Evolutionary conservation across 139 green algal species (phyloP).

Genomic region (Chlamydomonas sphaeroides): DNA sequence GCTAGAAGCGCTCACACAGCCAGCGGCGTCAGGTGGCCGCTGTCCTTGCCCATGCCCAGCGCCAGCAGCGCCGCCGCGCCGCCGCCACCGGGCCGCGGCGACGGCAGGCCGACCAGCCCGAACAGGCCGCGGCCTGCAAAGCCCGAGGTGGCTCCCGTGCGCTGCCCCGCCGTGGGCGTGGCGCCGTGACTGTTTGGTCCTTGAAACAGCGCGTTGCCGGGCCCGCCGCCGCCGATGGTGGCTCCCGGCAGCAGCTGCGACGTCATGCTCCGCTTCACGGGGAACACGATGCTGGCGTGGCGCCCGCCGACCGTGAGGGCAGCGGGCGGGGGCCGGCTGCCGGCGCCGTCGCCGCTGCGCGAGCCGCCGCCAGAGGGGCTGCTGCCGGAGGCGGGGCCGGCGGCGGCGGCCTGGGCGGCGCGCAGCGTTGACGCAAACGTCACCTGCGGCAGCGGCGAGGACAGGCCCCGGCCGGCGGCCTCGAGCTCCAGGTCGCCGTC

Average conservation of each 20-base stretch:
- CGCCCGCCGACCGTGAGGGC: neutral
- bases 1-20: no score
- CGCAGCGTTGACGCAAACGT: neutral
- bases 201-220: neutral
- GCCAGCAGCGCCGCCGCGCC: neutral
- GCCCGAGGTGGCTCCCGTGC: no score
- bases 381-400: neutral
- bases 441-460: constrained; percentile 16
- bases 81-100: constrained; percentile 2
- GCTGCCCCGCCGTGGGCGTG: neutral
- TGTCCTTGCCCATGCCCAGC: neutral
- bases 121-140: neutral
- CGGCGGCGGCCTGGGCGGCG: neutral
- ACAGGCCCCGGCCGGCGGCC: constrained; percentile 6
- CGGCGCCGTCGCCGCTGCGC: neutral
- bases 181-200: neutral
- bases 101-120: constrained; percentile 7
- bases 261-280: neutral
- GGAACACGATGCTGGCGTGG: neutral
- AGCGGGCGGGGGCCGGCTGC: neutral
- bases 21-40: neutral
- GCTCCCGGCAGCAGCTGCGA: neutral
- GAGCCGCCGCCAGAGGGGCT: neutral
- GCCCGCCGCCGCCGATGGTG: no score
- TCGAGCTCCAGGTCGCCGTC: neutral